Evolutionary conservation across 768 basidiomycete genomes (phyloP).

Genomic region (Boletus huronensis): DNA sequence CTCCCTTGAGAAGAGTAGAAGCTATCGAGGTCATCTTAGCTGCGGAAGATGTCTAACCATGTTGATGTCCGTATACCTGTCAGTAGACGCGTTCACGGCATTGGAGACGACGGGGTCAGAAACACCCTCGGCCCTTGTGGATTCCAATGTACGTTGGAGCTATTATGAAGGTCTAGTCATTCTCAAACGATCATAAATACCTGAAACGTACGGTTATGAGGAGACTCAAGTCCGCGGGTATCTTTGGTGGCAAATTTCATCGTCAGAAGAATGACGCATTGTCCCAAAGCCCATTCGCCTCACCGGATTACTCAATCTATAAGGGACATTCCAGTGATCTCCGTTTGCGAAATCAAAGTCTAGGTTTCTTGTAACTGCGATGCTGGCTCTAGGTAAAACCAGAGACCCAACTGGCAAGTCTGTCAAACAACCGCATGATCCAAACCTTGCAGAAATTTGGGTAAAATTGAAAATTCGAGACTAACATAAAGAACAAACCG

Average conservation of each 20-base stretch:
- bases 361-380: slow-evolving; percentile 70
- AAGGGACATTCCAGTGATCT: slow-evolving; percentile 42
- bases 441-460: slow-evolving; percentile 47
- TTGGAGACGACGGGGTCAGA: slow-evolving; percentile 37
- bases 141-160: slow-evolving; percentile 46
- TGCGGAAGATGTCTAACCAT: background rate
- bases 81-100: slow-evolving; percentile 73
- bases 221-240: slow-evolving; percentile 54
- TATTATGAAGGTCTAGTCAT: slow-evolving; percentile 24
- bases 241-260: slow-evolving; percentile 34
- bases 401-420: slow-evolving; percentile 73
- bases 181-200: background rate
- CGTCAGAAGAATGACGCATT: background rate
- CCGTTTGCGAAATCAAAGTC: slow-evolving; percentile 67
- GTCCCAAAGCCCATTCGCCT: slow-evolving; percentile 6
- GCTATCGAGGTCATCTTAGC: slow-evolving; percentile 35
- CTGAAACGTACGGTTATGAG: slow-evolving; percentile 43
- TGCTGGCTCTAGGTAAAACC: slow-evolving; percentile 64
- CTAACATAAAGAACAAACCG: background rate
- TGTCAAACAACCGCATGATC: slow-evolving; percentile 72
- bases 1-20: slow-evolving; percentile 88
- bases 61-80: slow-evolving; percentile 49
- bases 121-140: slow-evolving; percentile 41
- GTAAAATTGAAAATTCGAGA: background rate
- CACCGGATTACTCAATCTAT: slow-evolving; percentile 67